Percentiles rank a stretch among this genome's conserved stretches.
These are phyloP conservation scores for Mycena maculata DNA, from an alignment of 768 basidiomycete genomes.

Conservation along the genomic window DNA sequence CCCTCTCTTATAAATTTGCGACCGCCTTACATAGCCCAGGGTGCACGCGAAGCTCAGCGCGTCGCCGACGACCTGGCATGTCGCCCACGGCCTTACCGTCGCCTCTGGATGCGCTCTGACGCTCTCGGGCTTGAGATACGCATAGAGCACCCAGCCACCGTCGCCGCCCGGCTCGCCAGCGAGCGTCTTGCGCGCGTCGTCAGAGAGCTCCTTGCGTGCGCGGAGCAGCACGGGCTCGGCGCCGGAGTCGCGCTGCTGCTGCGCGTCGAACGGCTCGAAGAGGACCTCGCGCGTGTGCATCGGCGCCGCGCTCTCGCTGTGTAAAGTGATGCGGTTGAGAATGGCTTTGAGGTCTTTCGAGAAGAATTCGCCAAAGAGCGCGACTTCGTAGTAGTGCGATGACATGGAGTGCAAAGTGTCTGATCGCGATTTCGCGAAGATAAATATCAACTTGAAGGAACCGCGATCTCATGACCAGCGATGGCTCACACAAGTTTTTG, in stretches of 20 bases:
- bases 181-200: slow-evolving; percentile 64
- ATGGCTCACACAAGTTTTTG: slow-evolving; percentile 8
- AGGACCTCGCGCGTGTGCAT: slow-evolving; percentile 83
- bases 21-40: slow-evolving; percentile 79
- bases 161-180: no score
- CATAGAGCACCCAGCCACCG: slow-evolving; percentile 84
- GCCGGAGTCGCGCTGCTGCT: slow-evolving; percentile 68
- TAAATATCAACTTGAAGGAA: no score
- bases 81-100: slow-evolving; percentile 88
- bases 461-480: no score
- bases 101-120: slow-evolving; percentile 86
- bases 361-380: slow-evolving; percentile 86
- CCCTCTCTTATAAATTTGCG: slow-evolving; percentile 85
- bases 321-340: slow-evolving; percentile 84
- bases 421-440: no score
- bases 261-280: slow-evolving; percentile 83
- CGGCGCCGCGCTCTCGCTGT: slow-evolving; percentile 79
- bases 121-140: slow-evolving; percentile 88
- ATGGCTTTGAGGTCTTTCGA: slow-evolving; percentile 79
- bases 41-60: slow-evolving; percentile 84
- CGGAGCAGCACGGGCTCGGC: slow-evolving; percentile 76
- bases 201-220: slow-evolving; percentile 80
- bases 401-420: no score
- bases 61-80: slow-evolving; percentile 82
- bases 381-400: slow-evolving; percentile 80